Evolutionary conservation across 2,329 filamentous ascomycete genomes (phyloP), one percentile per base, ranked within the genome.

Genomic region (Xylariaceae sp.): DNA sequence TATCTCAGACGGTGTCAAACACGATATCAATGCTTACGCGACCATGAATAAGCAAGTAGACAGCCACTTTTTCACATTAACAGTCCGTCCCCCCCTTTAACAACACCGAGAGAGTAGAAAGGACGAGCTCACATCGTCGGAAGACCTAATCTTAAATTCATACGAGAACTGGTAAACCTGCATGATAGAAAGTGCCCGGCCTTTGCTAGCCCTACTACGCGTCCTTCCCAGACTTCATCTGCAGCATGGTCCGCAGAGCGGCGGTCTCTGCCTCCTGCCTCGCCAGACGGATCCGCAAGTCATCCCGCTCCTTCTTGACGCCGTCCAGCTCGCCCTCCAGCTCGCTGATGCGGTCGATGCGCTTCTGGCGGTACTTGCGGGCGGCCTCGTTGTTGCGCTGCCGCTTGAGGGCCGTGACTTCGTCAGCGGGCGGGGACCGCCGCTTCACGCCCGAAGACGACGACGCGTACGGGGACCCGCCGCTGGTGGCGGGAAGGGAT

Each of bases 351-450:
- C 77, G 75, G 46, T 84, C 79, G 21, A 83, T 67, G 29, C 78
- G 74, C 54, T 80, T 81, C 53, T 84, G 79, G 17, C 80, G 75
- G 52, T 83, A 84, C 40, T 80, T 77, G 40, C 77, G 70, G 19
- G 80, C 80, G n/a, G 80, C 80, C 40, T 82, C 67, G 11, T 79
- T 84, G 56, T 85, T 84, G 40, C 75, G 71, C 40, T 75, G 72
- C 18, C 80, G 76, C 56, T 83, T 83, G 49, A 65, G 50, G 13
- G 56, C 50, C 5, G 53, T 56, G 10, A 55, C 50, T 2, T 50
- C 42, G 36, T 57, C 55, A 10, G 45, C 48, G n/a, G n/a, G n/a
- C n/a, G n/a, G n/a, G n/a, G n/a, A n/a, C n/a, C n/a, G n/a, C n/a
- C n/a, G n/a, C n/a, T n/a, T n/a, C n/a, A n/a, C n/a, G n/a, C n/a